Evolutionary conservation across 129 eudicot species (phyloP).

Genomic region (Saposhnikovia divaricata): DNA sequence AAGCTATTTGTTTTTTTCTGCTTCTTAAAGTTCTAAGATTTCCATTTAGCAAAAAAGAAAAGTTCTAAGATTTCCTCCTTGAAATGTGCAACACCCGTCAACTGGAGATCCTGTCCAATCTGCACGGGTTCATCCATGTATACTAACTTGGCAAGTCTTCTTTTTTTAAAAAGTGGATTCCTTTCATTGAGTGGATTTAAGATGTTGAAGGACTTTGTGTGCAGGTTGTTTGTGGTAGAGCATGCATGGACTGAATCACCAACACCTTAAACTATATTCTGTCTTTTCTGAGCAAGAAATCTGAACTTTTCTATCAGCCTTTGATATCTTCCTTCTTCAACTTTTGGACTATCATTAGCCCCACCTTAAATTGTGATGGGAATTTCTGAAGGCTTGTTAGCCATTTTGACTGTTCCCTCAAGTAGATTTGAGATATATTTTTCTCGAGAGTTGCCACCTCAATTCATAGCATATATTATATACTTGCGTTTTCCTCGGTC

Average conservation of each 20-base stretch:
- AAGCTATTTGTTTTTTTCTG: background rate
- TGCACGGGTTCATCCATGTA: too few species aligned
- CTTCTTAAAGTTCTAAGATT: background rate
- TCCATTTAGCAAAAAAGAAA: too few species aligned
- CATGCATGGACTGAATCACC: background rate
- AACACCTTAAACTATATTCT: background rate
- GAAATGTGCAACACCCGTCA: too few species aligned
- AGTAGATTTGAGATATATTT: too few species aligned
- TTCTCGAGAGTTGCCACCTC: too few species aligned
- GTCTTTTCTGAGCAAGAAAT: background rate
- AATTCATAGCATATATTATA: background rate
- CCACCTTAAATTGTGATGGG: too few species aligned
- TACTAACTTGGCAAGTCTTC: background rate
- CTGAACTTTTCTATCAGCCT: background rate
- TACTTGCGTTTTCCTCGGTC: background rate
- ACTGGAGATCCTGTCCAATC: too few species aligned
- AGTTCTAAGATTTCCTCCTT: too few species aligned
- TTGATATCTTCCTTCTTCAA: too few species aligned
- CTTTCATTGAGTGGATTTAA: background rate
- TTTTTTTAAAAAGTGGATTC: background rate
- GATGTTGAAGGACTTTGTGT: background rate
- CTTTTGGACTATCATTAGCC: too few species aligned
- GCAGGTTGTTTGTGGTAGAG: background rate
- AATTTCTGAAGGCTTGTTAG: too few species aligned
- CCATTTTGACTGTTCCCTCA: too few species aligned